Evolutionary conservation across 345 rosid genomes (phyloP).

Genomic region (Pistacia vera): DNA sequence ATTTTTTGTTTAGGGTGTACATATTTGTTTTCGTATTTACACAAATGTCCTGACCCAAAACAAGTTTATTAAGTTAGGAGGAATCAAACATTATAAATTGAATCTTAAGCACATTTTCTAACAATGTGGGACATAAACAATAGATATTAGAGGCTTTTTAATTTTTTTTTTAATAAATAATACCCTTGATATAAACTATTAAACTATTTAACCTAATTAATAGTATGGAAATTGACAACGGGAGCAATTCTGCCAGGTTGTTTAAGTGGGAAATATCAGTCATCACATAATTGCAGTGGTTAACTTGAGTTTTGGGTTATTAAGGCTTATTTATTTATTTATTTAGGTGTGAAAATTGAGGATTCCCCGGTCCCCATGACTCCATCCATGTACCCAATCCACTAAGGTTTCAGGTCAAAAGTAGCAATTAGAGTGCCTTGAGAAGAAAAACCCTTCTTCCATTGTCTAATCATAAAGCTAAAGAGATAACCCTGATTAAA

Average conservation of each 20-base stretch:
- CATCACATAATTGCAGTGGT: conserved; percentile 30
- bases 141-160: no score
- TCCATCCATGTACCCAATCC: conserved; percentile 33
- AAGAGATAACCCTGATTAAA: conserved; percentile 27
- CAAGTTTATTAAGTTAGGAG: no score
- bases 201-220: no score
- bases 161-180: no score
- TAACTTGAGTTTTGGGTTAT: conserved; percentile 34
- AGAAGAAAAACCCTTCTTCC: conserved; percentile 30
- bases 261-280: conserved; percentile 8
- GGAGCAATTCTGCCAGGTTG: background rate
- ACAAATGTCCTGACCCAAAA: no score
- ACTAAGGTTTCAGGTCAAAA: conserved; percentile 42
- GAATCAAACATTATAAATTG: no score
- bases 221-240: no score
- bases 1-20: no score
- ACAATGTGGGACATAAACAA: no score
- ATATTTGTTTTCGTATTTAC: no score
- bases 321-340: conserved; percentile 1
- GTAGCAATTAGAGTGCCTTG: conserved; percentile 44
- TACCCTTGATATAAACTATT: no score
- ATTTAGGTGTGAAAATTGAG: conserved; percentile 17
- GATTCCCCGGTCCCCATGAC: conserved; percentile 31
- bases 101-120: no score
- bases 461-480: conserved; percentile 31